phyloP scores from a whole-genome alignment of 2,329 filamentous ascomycete genomes.

The Sphaerostilbella broomeana region DNA sequence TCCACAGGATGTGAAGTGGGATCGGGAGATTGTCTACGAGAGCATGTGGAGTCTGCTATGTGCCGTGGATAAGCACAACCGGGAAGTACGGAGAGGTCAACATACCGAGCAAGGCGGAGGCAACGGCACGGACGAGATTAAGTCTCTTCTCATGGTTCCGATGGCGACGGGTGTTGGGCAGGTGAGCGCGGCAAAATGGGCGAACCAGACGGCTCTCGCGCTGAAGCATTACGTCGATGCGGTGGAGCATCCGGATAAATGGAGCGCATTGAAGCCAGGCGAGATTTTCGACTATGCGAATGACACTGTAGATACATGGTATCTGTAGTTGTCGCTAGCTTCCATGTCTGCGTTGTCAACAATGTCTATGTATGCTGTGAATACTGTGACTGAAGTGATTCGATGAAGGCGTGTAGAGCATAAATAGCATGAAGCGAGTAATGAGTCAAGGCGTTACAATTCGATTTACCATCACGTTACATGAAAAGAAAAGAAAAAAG shows the following conservation, averaged over 20 bases:
- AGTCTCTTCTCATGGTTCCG: constrained; percentile 44
- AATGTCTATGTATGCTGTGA: no score
- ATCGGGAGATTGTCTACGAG: constrained; percentile 47
- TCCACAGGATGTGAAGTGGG: constrained; percentile 39
- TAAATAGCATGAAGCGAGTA: no score
- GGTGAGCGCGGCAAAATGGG: constrained; percentile 42
- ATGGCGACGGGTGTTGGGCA: constrained; percentile 42
- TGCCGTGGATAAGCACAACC: constrained; percentile 42
- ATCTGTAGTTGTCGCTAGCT: not conserved
- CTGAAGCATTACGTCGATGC: constrained; percentile 47
- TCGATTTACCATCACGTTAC: no score
- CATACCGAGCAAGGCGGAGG: constrained; percentile 4
- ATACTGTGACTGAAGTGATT: no score
- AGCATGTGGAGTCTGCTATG: constrained; percentile 47
- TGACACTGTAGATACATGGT: constrained; percentile 6
- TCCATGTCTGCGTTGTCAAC: no score
- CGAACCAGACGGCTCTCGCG: constrained; percentile 42
- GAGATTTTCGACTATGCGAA: constrained; percentile 11
- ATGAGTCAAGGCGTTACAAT: no score
- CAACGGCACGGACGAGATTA: constrained; percentile 34
- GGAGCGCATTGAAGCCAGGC: constrained; percentile 28
- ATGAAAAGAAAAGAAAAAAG: no score
- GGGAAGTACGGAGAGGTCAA: constrained; percentile 13
- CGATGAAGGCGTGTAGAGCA: no score
- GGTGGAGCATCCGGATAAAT: constrained; percentile 34